Conservation (phyloP, 2,329 filamentous ascomycete genomes). For the Cladosporium oxysporum region DNA sequence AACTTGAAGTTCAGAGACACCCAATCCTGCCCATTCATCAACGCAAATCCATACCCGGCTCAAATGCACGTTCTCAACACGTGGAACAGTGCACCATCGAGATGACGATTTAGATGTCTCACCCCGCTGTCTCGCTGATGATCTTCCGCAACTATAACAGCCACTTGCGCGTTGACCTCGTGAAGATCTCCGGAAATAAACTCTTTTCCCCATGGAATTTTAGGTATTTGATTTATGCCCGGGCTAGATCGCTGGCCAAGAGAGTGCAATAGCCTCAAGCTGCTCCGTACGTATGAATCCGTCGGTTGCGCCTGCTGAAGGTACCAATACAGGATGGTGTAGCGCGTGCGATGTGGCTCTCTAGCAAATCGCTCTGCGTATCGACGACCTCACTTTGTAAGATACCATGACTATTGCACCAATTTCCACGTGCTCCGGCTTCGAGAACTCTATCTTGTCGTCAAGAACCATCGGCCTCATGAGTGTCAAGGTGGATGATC, state of each 20-base stretch:
- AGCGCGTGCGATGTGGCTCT: not conserved
- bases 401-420: not conserved
- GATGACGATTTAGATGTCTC: not conserved
- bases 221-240: not conserved
- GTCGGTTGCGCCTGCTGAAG: slow-evolving; percentile 13
- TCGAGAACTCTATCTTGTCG: not conserved
- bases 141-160: slow-evolving; percentile 1
- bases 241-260: not conserved
- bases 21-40: not conserved
- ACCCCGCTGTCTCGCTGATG: slow-evolving; percentile 8
- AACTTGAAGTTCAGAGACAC: not conserved
- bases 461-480: not conserved
- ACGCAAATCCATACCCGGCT: not conserved
- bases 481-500: not conserved
- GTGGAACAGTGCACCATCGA: not conserved
- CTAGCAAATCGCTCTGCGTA: not conserved
- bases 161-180: not conserved
- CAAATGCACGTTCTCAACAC: not conserved
- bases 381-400: not conserved
- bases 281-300: not conserved
- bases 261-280: slow-evolving; percentile 3
- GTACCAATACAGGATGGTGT: slow-evolving; percentile 2
- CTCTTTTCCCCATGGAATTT: not conserved
- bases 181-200: slow-evolving; percentile 5
- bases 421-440: slow-evolving; percentile 4